A percentile compares a stretch with the other conserved stretches of the same genome.
Evolutionary conservation across 768 basidiomycete genomes (phyloP).

Genomic region (Cantharellus cinnabarinus): DNA sequence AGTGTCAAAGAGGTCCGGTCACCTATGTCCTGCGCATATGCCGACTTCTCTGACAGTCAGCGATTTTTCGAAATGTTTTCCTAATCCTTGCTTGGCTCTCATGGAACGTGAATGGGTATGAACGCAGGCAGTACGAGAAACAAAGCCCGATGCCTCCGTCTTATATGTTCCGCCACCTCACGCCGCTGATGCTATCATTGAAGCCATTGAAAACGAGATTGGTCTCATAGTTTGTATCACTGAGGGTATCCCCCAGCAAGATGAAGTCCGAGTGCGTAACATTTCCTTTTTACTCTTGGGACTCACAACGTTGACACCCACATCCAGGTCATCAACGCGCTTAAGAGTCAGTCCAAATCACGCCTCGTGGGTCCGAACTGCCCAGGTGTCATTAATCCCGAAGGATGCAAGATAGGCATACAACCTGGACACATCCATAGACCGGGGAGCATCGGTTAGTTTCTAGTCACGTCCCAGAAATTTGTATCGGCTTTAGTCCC

Average conservation of each 20-base stretch:
- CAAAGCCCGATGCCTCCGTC: conserved; percentile 80
- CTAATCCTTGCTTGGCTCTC: conserved; percentile 1
- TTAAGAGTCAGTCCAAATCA: conserved; percentile 83
- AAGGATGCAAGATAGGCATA: conserved; percentile 99
- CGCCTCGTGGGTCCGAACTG: conserved; percentile 97
- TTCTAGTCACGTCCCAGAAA: neutral
- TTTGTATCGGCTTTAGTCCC: neutral
- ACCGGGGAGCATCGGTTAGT: conserved; percentile 82
- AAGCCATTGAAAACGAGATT: conserved; percentile 97
- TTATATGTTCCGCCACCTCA: conserved; percentile 96
- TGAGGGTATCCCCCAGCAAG: conserved; percentile 93
- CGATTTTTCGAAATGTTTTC: conserved; percentile 5
- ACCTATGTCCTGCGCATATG: neutral
- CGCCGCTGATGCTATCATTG: conserved; percentile 93
- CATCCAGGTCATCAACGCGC: conserved; percentile 68
- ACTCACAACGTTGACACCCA: neutral
- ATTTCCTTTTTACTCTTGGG: neutral
- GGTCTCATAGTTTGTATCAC: conserved; percentile 95
- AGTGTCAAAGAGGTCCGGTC: conserved; percentile 63
- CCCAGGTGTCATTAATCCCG: conserved; percentile 92
- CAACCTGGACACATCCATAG: conserved; percentile 94
- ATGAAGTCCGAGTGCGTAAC: conserved; percentile 66
- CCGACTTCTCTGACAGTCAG: neutral
- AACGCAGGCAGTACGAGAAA: conserved; percentile 61
- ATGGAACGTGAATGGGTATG: neutral